Evolutionary conservation across 1,284 basidiomycete genomes (phyloP).

Genomic region (Trametes pubescens): DNA sequence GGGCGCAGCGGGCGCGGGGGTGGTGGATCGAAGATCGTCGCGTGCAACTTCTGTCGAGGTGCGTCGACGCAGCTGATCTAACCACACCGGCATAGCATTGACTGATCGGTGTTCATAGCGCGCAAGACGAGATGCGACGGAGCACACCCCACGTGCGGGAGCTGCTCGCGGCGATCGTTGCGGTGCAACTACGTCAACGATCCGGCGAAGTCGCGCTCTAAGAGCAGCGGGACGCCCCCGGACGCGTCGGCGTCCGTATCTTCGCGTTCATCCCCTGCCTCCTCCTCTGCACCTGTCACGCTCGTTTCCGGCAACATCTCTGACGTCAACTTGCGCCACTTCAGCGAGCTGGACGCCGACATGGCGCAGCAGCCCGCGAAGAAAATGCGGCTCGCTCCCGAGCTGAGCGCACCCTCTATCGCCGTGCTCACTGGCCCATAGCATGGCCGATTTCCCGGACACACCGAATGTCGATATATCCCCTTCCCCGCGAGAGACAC

Average conservation of each 20-base stretch:
- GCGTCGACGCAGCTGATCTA: slow-evolving; percentile 39
- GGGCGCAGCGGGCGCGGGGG: slow-evolving; percentile 41
- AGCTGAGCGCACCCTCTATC: slow-evolving; percentile 33
- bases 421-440: slow-evolving; percentile 35
- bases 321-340: slow-evolving; percentile 29
- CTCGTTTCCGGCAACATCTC: slow-evolving; percentile 47
- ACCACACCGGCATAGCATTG: slow-evolving; percentile 20
- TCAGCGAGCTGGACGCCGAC: slow-evolving; percentile 47
- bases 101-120: slow-evolving; percentile 50
- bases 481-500: slow-evolving; percentile 8
- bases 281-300: slow-evolving; percentile 43
- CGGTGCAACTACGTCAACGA: slow-evolving; percentile 83
- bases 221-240: slow-evolving; percentile 34
- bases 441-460: slow-evolving; percentile 6
- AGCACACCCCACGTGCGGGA: slow-evolving; percentile 78
- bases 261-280: slow-evolving; percentile 53
- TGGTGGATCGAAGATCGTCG: slow-evolving; percentile 83
- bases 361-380: slow-evolving; percentile 47
- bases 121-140: slow-evolving; percentile 88
- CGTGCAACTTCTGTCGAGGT: slow-evolving; percentile 87
- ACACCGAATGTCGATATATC: background rate
- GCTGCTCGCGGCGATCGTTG: slow-evolving; percentile 75
- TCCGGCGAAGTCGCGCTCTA: slow-evolving; percentile 38
- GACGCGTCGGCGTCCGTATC: slow-evolving; percentile 36
- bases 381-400: slow-evolving; percentile 59